Evolutionary conservation across 1,284 basidiomycete genomes (phyloP).

Genomic region (Austropuccinia psidii): DNA sequence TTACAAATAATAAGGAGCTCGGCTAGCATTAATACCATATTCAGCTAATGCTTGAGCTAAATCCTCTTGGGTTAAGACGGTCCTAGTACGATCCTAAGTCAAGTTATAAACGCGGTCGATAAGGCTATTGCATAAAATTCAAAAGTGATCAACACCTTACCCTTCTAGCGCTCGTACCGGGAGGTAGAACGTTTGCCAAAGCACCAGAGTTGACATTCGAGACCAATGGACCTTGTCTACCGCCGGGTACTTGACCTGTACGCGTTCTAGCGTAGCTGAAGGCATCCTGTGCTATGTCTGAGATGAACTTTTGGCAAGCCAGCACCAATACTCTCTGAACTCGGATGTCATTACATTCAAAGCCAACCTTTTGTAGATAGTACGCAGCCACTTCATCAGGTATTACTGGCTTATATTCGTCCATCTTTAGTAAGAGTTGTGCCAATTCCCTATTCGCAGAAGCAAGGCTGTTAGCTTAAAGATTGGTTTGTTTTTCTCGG

Average conservation of each 20-base stretch:
- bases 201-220: slow-evolving; percentile 38
- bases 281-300: slow-evolving; percentile 92
- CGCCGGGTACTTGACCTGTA: slow-evolving; percentile 52
- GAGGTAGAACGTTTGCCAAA: slow-evolving; percentile 5
- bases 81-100: slow-evolving; percentile 68
- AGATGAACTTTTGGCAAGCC: slow-evolving; percentile 95
- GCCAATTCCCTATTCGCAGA: slow-evolving; percentile 69
- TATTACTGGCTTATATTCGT: slow-evolving; percentile 95
- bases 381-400: slow-evolving; percentile 98
- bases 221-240: slow-evolving; percentile 40
- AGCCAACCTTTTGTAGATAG: slow-evolving; percentile 90
- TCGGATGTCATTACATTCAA: slow-evolving; percentile 87
- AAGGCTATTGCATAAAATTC: slow-evolving; percentile 2
- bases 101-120: neutral
- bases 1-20: slow-evolving; percentile 69
- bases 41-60: slow-evolving; percentile 82
- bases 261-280: slow-evolving; percentile 96
- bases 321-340: slow-evolving; percentile 86
- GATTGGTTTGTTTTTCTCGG: neutral
- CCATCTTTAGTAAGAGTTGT: slow-evolving; percentile 90
- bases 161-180: slow-evolving; percentile 28
- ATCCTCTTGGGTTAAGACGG: slow-evolving; percentile 98
- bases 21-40: slow-evolving; percentile 89
- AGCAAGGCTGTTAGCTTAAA: neutral
- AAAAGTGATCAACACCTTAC: slow-evolving; percentile 15